Evolutionary conservation across 2,329 filamentous ascomycete species (phyloP).

Genomic region (Cercospora sesami): DNA sequence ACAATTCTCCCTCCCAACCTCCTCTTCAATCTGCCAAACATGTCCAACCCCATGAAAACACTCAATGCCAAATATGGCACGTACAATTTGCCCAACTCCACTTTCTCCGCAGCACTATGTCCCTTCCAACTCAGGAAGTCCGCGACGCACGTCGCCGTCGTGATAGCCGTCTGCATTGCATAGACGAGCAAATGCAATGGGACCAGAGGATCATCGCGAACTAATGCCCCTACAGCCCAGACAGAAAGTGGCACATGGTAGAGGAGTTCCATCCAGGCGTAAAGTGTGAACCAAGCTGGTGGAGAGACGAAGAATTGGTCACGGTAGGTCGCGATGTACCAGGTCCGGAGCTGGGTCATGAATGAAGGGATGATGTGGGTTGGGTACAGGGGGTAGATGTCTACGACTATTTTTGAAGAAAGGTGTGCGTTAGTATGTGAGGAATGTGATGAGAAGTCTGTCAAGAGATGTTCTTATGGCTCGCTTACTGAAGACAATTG

Average conservation of each 20-base stretch:
- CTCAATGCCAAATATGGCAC: constrained; percentile 58
- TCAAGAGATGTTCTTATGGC: constrained; percentile 12
- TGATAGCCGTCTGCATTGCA: constrained; percentile 60
- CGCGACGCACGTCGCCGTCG: constrained; percentile 62
- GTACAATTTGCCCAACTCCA: constrained; percentile 55
- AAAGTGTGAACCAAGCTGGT: constrained; percentile 60
- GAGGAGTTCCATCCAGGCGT: constrained; percentile 57
- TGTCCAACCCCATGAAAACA: constrained; percentile 50
- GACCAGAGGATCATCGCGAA: constrained; percentile 56
- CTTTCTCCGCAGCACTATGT: constrained; percentile 49
- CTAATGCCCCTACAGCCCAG: constrained; percentile 59
- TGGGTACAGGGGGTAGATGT: constrained; percentile 62
- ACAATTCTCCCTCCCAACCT: constrained; percentile 13
- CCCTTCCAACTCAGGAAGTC: constrained; percentile 61
- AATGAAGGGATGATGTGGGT: constrained; percentile 50
- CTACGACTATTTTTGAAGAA: constrained; percentile 53
- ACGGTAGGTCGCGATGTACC: constrained; percentile 61
- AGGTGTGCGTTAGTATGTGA: neutral
- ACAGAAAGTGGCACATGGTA: constrained; percentile 63
- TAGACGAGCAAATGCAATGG: constrained; percentile 63
- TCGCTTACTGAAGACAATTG: constrained; percentile 59
- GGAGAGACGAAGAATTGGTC: constrained; percentile 64
- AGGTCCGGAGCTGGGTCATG: constrained; percentile 54
- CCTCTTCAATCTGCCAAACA: constrained; percentile 33
- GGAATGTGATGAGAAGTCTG: neutral